Percentiles rank a stretch among this genome's conserved stretches.
Evolutionary conservation across 371 early-diverging fungal genomes (phyloP).

Genomic region (Rhizopus microsporus): DNA sequence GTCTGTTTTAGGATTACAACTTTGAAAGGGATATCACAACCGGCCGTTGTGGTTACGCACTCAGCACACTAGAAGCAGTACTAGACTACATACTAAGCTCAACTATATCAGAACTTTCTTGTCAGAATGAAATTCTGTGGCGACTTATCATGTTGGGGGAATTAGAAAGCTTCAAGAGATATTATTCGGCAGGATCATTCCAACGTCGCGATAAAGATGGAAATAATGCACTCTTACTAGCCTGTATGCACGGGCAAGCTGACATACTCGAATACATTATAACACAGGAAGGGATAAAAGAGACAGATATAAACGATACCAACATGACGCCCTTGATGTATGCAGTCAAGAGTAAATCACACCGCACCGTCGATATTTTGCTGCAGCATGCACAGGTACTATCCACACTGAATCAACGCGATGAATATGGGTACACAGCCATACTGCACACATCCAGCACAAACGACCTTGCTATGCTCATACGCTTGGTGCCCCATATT

Average conservation of each 20-base stretch:
- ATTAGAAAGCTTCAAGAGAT: not conserved
- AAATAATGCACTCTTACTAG: conserved; percentile 41
- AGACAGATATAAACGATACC: conserved; percentile 29
- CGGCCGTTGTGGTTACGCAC: conserved; percentile 50
- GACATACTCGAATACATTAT: conserved; percentile 32
- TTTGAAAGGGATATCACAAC: conserved; percentile 37
- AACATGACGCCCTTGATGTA: conserved; percentile 47
- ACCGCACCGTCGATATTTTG: conserved; percentile 24
- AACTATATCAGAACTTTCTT: conserved; percentile 19
- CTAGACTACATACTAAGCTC: conserved; percentile 43
- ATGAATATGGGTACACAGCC: conserved; percentile 44
- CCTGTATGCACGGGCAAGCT: conserved; percentile 35
- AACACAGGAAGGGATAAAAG: conserved; percentile 15
- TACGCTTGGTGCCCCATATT: not conserved
- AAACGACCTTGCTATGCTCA: not conserved
- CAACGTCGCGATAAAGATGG: conserved; percentile 41
- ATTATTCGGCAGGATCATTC: not conserved
- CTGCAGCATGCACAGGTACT: conserved; percentile 13
- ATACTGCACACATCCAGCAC: conserved; percentile 23
- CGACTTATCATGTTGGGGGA: conserved; percentile 9
- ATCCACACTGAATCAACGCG: conserved; percentile 23
- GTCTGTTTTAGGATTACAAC: conserved; percentile 36
- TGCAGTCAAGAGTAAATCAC: conserved; percentile 28
- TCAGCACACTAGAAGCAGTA: conserved; percentile 55
- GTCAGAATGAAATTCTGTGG: conserved; percentile 43